Evolutionary conservation across 352 stramenopile species (phyloP).

Genomic region (Phytophthora megakarya): DNA sequence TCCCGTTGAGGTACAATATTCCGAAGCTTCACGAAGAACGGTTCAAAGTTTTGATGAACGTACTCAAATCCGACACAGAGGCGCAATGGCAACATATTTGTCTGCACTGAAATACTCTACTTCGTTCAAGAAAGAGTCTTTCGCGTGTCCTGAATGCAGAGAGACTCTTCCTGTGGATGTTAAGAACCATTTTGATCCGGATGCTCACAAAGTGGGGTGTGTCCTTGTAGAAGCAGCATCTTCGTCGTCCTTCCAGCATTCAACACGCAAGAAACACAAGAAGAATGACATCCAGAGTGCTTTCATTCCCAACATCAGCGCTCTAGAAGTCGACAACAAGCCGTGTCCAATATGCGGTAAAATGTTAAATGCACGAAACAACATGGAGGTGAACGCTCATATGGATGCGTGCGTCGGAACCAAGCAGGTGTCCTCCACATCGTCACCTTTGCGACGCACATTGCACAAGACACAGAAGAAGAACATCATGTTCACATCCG

Average conservation of each 20-base stretch:
- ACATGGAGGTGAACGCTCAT: constrained; percentile 67
- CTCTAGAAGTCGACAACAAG: constrained; percentile 28
- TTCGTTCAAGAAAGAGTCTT: constrained; percentile 6
- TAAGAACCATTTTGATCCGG: neutral
- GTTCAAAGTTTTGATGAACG: neutral
- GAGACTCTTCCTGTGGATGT: constrained; percentile 12
- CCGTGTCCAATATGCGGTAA: constrained; percentile 59
- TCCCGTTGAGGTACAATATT: constrained; percentile 2
- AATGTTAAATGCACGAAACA: constrained; percentile 52
- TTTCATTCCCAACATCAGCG: constrained; percentile 4
- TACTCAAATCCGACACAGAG: constrained; percentile 3
- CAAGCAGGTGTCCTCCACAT: constrained; percentile 6
- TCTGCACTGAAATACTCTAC: neutral
- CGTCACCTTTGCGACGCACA: constrained; percentile 12
- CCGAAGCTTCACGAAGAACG: neutral
- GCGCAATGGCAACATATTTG: neutral
- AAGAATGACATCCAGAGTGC: constrained; percentile 7
- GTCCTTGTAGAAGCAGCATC: neutral
- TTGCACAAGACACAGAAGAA: constrained; percentile 20
- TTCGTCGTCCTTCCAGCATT: neutral
- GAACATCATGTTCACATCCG: constrained; percentile 6
- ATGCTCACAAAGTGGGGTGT: neutral
- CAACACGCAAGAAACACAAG: constrained; percentile 9
- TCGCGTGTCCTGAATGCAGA: constrained; percentile 37
- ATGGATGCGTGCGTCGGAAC: constrained; percentile 57